phyloP scores from a whole-genome alignment of 163 green algal species.

The Coccomyxa subellipsoidea region DNA sequence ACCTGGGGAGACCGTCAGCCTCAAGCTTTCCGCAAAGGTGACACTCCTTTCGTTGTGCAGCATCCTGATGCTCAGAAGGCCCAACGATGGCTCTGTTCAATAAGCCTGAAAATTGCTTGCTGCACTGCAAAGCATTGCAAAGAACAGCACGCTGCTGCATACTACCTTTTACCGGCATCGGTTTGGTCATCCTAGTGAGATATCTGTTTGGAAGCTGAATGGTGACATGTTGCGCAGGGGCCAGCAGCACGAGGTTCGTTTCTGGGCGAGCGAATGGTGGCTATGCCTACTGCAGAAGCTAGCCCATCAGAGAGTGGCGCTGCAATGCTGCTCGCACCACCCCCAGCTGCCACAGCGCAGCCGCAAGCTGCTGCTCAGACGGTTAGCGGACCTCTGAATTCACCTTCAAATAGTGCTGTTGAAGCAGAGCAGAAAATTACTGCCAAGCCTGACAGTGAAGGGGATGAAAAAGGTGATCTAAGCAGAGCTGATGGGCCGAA shows the following conservation, averaged over 20 bases:
- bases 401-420: not conserved
- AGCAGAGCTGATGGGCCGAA: not conserved
- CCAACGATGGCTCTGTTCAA: not conserved
- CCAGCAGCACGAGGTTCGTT: not conserved
- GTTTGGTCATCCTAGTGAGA: not conserved
- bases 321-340: not conserved
- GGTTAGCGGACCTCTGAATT: not conserved
- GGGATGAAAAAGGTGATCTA: not conserved
- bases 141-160: not conserved
- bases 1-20: slow-evolving; percentile 29
- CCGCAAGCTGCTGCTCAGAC: not conserved
- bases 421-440: not conserved
- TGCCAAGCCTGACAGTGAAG: not conserved
- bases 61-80: not conserved
- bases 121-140: not conserved
- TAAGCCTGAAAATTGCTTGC: not conserved
- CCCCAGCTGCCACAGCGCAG: not conserved
- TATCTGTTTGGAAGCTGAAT: not conserved
- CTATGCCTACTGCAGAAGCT: not conserved
- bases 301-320: not conserved
- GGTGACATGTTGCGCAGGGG: no score
- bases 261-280: not conserved
- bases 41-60: not conserved
- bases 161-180: not conserved
- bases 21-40: slow-evolving; percentile 15